Evolutionary conservation across 2,329 filamentous ascomycete species (phyloP), one percentile per base, ranked within the genome.

Genomic region (Drechmeria coniospora): DNA sequence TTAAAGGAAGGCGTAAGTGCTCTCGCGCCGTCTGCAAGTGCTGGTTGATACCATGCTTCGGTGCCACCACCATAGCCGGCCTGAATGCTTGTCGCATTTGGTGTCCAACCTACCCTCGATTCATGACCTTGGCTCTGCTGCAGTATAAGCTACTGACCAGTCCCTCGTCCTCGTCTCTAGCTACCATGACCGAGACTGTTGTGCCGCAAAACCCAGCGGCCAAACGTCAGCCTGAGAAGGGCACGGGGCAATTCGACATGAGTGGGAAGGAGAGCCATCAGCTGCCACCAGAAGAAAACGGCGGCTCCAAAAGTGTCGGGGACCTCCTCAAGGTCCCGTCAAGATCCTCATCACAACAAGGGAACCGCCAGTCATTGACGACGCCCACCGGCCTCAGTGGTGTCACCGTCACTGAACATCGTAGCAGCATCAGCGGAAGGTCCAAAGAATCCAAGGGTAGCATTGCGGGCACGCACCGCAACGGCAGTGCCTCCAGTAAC

Each of bases 401-500:
- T 42, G 63, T 59, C 25, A 73, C 69, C 28, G 63, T 62, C 31
- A 65, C 58, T 50, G 68, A 74, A 39, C 57, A 65, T 31, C 58
- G 65, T 47, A 72, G 71, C 42, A 77, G 69, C 46, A 69, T 74
- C 41, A 65, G 68, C 39, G 65, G 65, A 33, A 63, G 65, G 39
- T 79, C 76, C 26, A 77, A 71, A 51, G 71, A 69, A 40, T 75
- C 70, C 34, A 73, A 65, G 54, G 58, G 63, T 39, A 79, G 74
- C 53, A 70, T 75, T 42, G 54, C 71, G 30, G 72, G 65, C 36
- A 61, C 66, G 38, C 65, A 68, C 43, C 63, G 71, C 44, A 78
- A 78, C 54, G 70, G 71, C 41, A 81, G 74, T 53, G 64, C 69
- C 35, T 71, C 69, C 40, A 80, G 73, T 55, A 73, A 71, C 53